These are phyloP conservation scores for Curvularia sp. DNA, from an alignment of 2,329 filamentous ascomycete species.

Conservation along the genomic window DNA sequence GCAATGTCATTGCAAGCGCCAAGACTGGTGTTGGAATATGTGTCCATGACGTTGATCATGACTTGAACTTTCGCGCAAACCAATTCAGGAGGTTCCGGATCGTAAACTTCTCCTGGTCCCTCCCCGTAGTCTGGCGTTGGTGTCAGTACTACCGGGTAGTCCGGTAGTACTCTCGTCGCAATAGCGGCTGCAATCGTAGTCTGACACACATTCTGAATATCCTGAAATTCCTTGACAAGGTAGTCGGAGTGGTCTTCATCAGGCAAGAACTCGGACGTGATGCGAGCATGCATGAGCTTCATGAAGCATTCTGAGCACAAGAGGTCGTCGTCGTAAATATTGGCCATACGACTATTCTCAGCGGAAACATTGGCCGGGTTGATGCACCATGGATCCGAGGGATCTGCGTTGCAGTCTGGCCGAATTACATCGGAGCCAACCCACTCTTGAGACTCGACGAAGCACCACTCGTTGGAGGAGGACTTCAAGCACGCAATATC, in stretches of 20 bases:
- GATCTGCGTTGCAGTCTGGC: conserved; percentile 4
- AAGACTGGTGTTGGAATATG: background rate
- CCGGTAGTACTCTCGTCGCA: background rate
- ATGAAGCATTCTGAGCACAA: conserved; percentile 8
- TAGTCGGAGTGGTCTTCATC: conserved; percentile 5
- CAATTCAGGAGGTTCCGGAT: background rate
- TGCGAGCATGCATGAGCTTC: conserved; percentile 3
- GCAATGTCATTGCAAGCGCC: background rate
- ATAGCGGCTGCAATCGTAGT: background rate
- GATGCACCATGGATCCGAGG: conserved; percentile 4
- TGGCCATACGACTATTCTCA: conserved; percentile 2
- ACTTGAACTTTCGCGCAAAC: background rate
- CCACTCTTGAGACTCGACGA: conserved; percentile 7
- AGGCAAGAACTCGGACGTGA: conserved; percentile 3
- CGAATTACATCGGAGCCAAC: background rate
- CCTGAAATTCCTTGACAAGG: conserved; percentile 6
- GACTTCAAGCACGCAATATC: conserved; percentile 1
- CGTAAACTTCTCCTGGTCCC: background rate
- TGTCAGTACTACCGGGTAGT: background rate
- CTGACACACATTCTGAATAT: conserved; percentile 4
- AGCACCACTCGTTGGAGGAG: conserved; percentile 4
- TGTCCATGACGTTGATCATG: background rate
- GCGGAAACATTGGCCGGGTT: background rate
- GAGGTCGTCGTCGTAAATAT: conserved; percentile 1
- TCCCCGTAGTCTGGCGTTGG: background rate